phyloP scores from a whole-genome alignment of 805 yeast genomes.

The Schwanniomyces pseudopolymorphus region DNA sequence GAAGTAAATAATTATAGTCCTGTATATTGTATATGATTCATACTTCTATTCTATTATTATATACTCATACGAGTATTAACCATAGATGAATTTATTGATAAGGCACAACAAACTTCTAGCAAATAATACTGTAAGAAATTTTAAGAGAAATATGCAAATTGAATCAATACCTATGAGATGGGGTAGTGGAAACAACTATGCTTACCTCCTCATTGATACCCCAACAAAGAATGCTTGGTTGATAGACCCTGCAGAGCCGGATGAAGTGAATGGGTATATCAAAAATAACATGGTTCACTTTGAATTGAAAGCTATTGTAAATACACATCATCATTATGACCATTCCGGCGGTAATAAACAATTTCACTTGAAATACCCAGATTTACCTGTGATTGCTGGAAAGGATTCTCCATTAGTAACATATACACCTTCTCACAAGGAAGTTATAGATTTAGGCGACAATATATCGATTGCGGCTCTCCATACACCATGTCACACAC shows the following conservation, averaged over 20 bases:
- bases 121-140: neutral
- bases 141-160: slow-evolving; percentile 69
- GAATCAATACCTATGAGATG: slow-evolving; percentile 88
- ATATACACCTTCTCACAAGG: slow-evolving; percentile 65
- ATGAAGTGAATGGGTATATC: slow-evolving; percentile 54
- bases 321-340: slow-evolving; percentile 96
- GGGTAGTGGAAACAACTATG: slow-evolving; percentile 90
- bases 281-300: slow-evolving; percentile 38
- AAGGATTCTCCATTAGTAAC: slow-evolving; percentile 73
- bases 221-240: slow-evolving; percentile 69
- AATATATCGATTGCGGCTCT: slow-evolving; percentile 69
- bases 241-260: slow-evolving; percentile 90
- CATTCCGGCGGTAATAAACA: slow-evolving; percentile 84
- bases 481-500: slow-evolving; percentile 98
- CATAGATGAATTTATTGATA: neutral
- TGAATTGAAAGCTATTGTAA: slow-evolving; percentile 73
- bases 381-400: slow-evolving; percentile 78
- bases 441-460: slow-evolving; percentile 61
- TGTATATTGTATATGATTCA: slow-evolving; percentile 1
- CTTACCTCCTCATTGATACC: slow-evolving; percentile 74
- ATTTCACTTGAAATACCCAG: slow-evolving; percentile 40
- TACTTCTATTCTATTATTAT: neutral
- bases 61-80: neutral
- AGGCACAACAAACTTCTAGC: neutral
- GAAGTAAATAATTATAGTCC: neutral